Conservation (phyloP, 2,329 filamentous ascomycete species). For the Taxawa tesnikishii region DNA sequence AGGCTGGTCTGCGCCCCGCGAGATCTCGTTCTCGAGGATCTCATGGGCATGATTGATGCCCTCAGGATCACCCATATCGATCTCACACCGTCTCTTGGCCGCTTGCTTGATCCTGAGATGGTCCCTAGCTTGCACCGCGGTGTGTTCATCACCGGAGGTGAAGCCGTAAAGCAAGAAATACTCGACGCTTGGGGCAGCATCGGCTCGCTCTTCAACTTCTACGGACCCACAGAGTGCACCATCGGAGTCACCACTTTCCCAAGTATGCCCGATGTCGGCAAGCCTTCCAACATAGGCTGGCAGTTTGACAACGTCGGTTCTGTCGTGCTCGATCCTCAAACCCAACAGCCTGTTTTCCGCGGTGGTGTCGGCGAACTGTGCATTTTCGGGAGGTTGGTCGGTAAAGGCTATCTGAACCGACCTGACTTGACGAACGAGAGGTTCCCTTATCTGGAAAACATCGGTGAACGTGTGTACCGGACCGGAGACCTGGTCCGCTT, state of each 20-base stretch:
- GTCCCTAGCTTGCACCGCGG: constrained; percentile 69
- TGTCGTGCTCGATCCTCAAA: constrained; percentile 60
- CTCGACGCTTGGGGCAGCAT: constrained; percentile 72
- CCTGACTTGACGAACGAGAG: constrained; percentile 62
- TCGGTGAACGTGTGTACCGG: constrained; percentile 52
- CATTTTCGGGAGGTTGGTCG: constrained; percentile 74
- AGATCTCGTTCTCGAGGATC: constrained; percentile 75
- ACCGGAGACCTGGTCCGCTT: constrained; percentile 82
- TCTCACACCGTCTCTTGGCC: constrained; percentile 75
- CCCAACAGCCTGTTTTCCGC: constrained; percentile 57
- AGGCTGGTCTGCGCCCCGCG: constrained; percentile 70
- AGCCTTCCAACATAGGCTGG: constrained; percentile 75
- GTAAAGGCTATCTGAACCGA: constrained; percentile 77
- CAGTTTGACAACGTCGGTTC: constrained; percentile 83
- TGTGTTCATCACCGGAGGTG: constrained; percentile 87
- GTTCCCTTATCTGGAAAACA: constrained; percentile 52
- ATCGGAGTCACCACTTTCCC: constrained; percentile 87
- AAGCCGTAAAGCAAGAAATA: constrained; percentile 79
- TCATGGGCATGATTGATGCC: constrained; percentile 57
- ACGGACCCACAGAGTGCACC: constrained; percentile 84
- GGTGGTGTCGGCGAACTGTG: constrained; percentile 82
- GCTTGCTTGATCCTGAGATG: constrained; percentile 64
- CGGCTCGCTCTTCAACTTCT: constrained; percentile 76
- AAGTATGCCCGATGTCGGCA: constrained; percentile 64
- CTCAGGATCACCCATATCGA: constrained; percentile 82